phyloP scores from a whole-genome alignment of 148 eudicot genomes.

The Rhododendron griersonianum region DNA sequence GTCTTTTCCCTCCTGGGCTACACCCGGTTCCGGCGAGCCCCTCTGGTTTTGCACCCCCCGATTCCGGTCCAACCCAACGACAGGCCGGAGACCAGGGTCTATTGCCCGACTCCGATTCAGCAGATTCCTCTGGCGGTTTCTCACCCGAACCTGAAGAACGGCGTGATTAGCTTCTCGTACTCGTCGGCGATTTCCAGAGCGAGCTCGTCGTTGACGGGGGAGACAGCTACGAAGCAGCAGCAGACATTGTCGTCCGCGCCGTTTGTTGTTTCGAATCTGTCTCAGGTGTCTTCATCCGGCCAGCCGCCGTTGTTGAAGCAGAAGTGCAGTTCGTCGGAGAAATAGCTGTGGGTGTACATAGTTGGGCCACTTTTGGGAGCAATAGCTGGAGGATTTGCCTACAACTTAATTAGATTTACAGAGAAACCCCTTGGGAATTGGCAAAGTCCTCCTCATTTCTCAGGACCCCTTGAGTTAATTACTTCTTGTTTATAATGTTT shows the following conservation, averaged over 20 bases:
- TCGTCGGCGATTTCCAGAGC: slow-evolving; percentile 49
- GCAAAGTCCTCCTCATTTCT: slow-evolving; percentile 17
- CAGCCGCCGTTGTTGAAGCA: slow-evolving; percentile 64
- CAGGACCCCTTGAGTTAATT: slow-evolving; percentile 6
- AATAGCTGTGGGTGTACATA: slow-evolving; percentile 53
- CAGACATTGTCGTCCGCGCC: slow-evolving; percentile 23
- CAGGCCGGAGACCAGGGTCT: slow-evolving; percentile 14
- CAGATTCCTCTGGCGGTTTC: slow-evolving; percentile 37
- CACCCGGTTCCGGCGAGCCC: slow-evolving; percentile 57
- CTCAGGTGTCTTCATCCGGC: slow-evolving; percentile 41
- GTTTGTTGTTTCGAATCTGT: slow-evolving; percentile 46
- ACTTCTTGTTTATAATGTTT: not conserved
- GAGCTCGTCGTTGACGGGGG: slow-evolving; percentile 67
- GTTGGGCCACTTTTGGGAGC: slow-evolving; percentile 61
- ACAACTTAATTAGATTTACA: slow-evolving; percentile 36
- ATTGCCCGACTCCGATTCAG: slow-evolving; percentile 64
- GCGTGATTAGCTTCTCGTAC: slow-evolving; percentile 50
- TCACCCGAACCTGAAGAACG: slow-evolving; percentile 11
- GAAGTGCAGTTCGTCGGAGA: slow-evolving; percentile 69
- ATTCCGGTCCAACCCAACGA: not conserved
- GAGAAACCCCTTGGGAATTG: slow-evolving; percentile 37
- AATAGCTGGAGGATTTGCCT: slow-evolving; percentile 47
- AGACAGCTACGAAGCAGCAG: slow-evolving; percentile 11
- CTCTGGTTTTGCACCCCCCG: not conserved
- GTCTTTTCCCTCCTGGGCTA: slow-evolving; percentile 75